Percentiles rank a stretch among this genome's conserved stretches.
Evolutionary conservation across 2,329 filamentous ascomycete genomes (phyloP).

Genomic region (Aspergillaceae sp.): DNA sequence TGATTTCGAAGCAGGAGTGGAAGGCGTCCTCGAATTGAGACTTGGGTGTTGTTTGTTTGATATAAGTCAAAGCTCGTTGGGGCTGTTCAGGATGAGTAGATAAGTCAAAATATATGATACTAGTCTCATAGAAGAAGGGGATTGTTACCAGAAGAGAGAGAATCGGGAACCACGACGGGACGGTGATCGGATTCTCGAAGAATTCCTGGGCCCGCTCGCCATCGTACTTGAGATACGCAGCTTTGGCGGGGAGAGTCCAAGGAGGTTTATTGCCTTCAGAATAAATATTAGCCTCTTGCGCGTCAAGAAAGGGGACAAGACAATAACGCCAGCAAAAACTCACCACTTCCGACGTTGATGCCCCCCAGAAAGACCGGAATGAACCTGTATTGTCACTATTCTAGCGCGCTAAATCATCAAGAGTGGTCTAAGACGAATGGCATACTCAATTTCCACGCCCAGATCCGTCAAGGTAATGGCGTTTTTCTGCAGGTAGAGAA

Average conservation of each 20-base stretch:
- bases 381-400: slow-evolving; percentile 40
- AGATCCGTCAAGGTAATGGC: slow-evolving; percentile 47
- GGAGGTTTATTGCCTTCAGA: slow-evolving; percentile 62
- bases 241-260: slow-evolving; percentile 62
- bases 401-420: not conserved
- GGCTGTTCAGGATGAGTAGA: slow-evolving; percentile 33
- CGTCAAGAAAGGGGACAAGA: not conserved
- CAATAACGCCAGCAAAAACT: slow-evolving; percentile 5
- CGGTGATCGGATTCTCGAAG: slow-evolving; percentile 37
- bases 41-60: slow-evolving; percentile 50
- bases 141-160: slow-evolving; percentile 43
- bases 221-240: slow-evolving; percentile 48
- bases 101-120: too few species aligned
- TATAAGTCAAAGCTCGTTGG: slow-evolving; percentile 57
- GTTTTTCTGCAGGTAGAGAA: slow-evolving; percentile 52
- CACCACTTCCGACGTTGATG: slow-evolving; percentile 54
- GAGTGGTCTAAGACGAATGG: slow-evolving; percentile 1
- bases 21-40: slow-evolving; percentile 47
- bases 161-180: slow-evolving; percentile 47
- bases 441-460: slow-evolving; percentile 58
- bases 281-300: not conserved
- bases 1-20: slow-evolving; percentile 47
- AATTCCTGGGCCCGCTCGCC: slow-evolving; percentile 42
- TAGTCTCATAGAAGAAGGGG: slow-evolving; percentile 20
- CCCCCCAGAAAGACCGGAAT: slow-evolving; percentile 64